Evolutionary conservation across 2,329 filamentous ascomycete genomes (phyloP).

Genomic region (Colletotrichum abscissum): DNA sequence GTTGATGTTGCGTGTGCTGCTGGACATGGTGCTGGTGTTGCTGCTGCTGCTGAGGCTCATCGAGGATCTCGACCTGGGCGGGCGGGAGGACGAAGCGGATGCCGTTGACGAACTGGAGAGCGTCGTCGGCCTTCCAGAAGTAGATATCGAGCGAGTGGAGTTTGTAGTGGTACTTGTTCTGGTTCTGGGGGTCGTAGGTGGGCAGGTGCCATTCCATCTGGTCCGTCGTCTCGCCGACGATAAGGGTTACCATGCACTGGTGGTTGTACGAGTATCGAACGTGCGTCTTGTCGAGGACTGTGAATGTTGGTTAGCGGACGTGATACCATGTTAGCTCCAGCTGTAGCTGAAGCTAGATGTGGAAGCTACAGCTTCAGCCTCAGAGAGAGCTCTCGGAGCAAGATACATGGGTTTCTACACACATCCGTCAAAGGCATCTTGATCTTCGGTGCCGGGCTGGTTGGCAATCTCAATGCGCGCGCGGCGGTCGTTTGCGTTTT

Average conservation of each 20-base stretch:
- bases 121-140: slow-evolving; percentile 82
- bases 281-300: slow-evolving; percentile 74
- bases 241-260: slow-evolving; percentile 75
- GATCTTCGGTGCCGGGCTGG: slow-evolving; percentile 77
- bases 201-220: slow-evolving; percentile 80
- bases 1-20: slow-evolving; percentile 40
- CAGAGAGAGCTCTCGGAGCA: neutral
- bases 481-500: slow-evolving; percentile 74
- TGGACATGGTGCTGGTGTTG: slow-evolving; percentile 43
- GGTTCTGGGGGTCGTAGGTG: slow-evolving; percentile 76
- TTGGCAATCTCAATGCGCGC: slow-evolving; percentile 83
- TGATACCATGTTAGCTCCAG: neutral
- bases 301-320: neutral
- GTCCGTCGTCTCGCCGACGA: slow-evolving; percentile 65
- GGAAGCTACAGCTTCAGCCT: too few relatives aligned
- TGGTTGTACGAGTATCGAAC: slow-evolving; percentile 81
- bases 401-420: slow-evolving; percentile 49
- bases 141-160: slow-evolving; percentile 82
- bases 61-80: slow-evolving; percentile 70
- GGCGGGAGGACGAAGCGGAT: slow-evolving; percentile 73
- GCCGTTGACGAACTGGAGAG: slow-evolving; percentile 75
- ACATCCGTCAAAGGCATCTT: slow-evolving; percentile 85
- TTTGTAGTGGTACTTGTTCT: slow-evolving; percentile 83
- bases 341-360: too few relatives aligned
- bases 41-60: slow-evolving; percentile 67